Percentiles rank a stretch among this genome's conserved stretches.
Conservation (phyloP, 306 rosid species). For the Lagenaria siceraria region DNA sequence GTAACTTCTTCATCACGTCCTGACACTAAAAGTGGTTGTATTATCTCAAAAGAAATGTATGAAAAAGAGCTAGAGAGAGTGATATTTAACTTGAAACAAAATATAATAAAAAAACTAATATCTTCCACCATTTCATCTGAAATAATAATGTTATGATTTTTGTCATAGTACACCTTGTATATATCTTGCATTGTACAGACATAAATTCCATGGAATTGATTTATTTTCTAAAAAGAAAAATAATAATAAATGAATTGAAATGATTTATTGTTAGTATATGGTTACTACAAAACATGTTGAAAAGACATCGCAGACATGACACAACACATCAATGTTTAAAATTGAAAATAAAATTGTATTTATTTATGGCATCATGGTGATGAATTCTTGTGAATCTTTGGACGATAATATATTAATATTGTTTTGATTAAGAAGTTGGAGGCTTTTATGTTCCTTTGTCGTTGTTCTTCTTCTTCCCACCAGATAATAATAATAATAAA, state of each 20-base stretch:
- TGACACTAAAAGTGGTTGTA: no score
- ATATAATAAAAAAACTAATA: neutral
- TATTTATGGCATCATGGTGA: neutral
- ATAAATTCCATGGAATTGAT: neutral
- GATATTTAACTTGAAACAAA: no score
- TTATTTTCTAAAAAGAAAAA: neutral
- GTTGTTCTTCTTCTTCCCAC: neutral
- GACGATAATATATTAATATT: neutral
- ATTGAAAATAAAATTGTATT: neutral
- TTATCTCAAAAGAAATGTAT: no score
- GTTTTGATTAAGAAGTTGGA: neutral
- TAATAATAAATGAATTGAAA: neutral
- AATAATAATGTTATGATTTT: neutral
- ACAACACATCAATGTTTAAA: neutral
- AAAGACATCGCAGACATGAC: slow-evolving; percentile 2
- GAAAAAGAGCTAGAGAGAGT: no score
- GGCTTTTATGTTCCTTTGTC: neutral
- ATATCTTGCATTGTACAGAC: neutral
- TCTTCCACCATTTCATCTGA: neutral
- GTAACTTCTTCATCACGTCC: no score
- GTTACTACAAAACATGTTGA: neutral
- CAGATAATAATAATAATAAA: neutral
- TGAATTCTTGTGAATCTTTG: neutral
- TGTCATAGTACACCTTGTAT: neutral
- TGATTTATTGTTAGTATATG: neutral